Conservation (phyloP, 192 early-diverging fungal species). For the Backusella westeae region DNA sequence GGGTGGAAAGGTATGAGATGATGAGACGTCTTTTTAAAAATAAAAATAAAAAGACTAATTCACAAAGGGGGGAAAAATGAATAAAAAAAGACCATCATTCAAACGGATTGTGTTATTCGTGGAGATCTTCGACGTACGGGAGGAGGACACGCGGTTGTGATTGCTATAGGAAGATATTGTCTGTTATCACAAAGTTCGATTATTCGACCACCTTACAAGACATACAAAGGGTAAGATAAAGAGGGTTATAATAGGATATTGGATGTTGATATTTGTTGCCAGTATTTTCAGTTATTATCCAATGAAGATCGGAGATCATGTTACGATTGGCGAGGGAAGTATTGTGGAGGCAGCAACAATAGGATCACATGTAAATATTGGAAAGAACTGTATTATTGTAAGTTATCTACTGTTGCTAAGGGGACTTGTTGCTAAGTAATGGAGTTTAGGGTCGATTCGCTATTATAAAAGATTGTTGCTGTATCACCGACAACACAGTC, state of each 20-base stretch:
- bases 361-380: constrained; percentile 87
- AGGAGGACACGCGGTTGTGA: constrained; percentile 79
- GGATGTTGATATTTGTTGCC: neutral
- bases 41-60: neutral
- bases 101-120: constrained; percentile 86
- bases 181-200: constrained; percentile 72
- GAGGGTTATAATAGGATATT: too few species aligned
- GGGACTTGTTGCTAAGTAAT: too few species aligned
- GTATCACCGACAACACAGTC: constrained; percentile 88
- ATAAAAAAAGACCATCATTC: constrained; percentile 79
- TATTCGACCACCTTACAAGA: constrained; percentile 93
- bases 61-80: neutral
- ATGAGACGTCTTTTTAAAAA: neutral
- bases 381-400: constrained; percentile 93
- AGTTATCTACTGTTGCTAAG: constrained; percentile 13
- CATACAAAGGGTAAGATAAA: constrained; percentile 72
- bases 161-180: constrained; percentile 92
- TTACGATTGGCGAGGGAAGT: constrained; percentile 81
- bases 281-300: constrained; percentile 96
- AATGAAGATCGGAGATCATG: constrained; percentile 95
- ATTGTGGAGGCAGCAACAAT: constrained; percentile 92
- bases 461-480: constrained; percentile 92
- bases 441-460: constrained; percentile 74
- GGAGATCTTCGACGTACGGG: constrained; percentile 93
- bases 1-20: constrained; percentile 79